Base-by-base conservation (phyloP, 306 rosid genomes). In the Vachellia pachyceras region DNA sequence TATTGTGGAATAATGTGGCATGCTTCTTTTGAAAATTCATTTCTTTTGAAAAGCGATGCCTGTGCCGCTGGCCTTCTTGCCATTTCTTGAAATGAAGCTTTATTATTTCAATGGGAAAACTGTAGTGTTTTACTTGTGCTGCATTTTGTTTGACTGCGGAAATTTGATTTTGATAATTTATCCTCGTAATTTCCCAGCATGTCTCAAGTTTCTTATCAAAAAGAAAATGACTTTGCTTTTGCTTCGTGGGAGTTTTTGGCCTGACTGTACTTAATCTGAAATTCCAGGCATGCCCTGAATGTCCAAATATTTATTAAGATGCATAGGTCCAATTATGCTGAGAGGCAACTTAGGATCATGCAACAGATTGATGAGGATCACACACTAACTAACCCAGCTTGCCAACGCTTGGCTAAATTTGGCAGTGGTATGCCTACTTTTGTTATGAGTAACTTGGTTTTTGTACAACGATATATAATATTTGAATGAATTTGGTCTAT, bases 311-410 rank as follows among this genome's bases (percentile, higher is more conserved):
- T 93, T 83, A 90, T 96, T 41, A 93, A 96, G 90, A 96, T 96
- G 99, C 94, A 96, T 76, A 88, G 99, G 85, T 88, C 97, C 2
- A 98, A 96, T 87, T 92, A 88, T 79, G 99, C 99, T 0, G 99
- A 96, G 92, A 93, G 90, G 80, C 97, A 92, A 85, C 90, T 96
- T 25, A 88, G 97, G 87, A 66, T 72, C 73, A 92, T 96, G 99
- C 99, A 96, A 82, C 98, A 93, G 90, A 79, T 81, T 41, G 99
- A 96, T 13, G 99, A 96, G 90, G 99, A 96, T 84, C 99, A 96
- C 84, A 96, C 98, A 10, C 90, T 96, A n/a, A n/a, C n/a, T n/a
- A 49, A 93, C 99, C 47, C 99, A 96, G 81, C 98, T 96, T 80
- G 97, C 99, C 54, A 93, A 77, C 77, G 97, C 98, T 0, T 96